Conservation (phyloP, 495 filamentous ascomycete genomes). For the Glutinoglossum americanum region DNA sequence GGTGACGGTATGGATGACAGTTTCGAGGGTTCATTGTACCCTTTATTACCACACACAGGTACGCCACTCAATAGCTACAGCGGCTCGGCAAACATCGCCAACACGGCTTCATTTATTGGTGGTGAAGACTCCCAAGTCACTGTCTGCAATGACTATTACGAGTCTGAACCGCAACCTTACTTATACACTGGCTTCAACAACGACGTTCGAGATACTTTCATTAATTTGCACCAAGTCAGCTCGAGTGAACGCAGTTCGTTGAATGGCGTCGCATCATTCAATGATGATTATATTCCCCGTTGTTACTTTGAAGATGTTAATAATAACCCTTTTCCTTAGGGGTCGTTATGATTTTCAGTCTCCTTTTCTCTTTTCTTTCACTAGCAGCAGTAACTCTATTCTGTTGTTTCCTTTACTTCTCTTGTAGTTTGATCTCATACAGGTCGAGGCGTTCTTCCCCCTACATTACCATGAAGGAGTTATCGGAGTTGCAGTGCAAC, state of each 20-base stretch:
- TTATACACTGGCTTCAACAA: background rate
- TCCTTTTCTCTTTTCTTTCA: background rate
- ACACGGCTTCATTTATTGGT: background rate
- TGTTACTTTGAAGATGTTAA: too few species aligned
- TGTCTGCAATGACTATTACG: background rate
- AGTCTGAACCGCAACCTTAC: background rate
- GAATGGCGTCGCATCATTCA: background rate
- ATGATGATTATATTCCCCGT: background rate
- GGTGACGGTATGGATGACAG: background rate
- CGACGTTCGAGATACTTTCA: background rate
- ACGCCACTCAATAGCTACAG: background rate
- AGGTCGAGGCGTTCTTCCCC: background rate
- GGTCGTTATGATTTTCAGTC: background rate
- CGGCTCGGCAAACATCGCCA: background rate
- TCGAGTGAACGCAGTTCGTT: background rate
- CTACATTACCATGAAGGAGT: background rate
- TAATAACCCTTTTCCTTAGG: background rate
- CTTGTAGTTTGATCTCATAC: background rate
- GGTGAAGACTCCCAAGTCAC: background rate
- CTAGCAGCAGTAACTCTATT: background rate
- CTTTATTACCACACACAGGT: background rate
- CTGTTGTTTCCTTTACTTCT: background rate
- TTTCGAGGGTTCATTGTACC: background rate
- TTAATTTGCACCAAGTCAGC: background rate
- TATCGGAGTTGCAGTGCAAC: background rate